Percentiles rank a stretch among this genome's conserved stretches.
Evolutionary conservation across 2,329 filamentous ascomycete species (phyloP).

Genomic region (Dactylella cylindrospora): DNA sequence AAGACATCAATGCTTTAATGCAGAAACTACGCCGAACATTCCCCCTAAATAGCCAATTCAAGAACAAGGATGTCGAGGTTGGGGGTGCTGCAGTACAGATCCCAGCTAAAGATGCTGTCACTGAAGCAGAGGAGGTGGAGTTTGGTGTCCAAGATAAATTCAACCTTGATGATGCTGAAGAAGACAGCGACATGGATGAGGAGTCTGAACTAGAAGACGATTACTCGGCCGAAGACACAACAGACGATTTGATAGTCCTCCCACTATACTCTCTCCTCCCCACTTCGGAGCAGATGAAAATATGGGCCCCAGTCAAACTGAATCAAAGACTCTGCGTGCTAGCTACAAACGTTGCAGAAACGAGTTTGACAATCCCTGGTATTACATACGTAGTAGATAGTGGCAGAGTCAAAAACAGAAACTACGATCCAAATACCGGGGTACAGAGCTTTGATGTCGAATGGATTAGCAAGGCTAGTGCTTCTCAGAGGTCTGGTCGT

Average conservation of each 20-base stretch:
- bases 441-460: slow-evolving; percentile 94
- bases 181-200: slow-evolving; percentile 62
- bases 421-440: slow-evolving; percentile 81
- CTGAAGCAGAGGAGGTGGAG: slow-evolving; percentile 85
- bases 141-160: slow-evolving; percentile 67
- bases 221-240: slow-evolving; percentile 63
- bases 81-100: slow-evolving; percentile 63
- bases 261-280: slow-evolving; percentile 91
- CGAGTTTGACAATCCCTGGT: slow-evolving; percentile 91
- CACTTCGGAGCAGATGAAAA: slow-evolving; percentile 83
- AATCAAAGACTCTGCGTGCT: slow-evolving; percentile 82
- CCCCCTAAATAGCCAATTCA: slow-evolving; percentile 49
- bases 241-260: slow-evolving; percentile 67
- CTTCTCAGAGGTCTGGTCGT: slow-evolving; percentile 86
- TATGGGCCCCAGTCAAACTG: slow-evolving; percentile 83
- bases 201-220: slow-evolving; percentile 60
- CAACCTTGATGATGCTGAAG: slow-evolving; percentile 61
- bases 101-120: slow-evolving; percentile 70
- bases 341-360: slow-evolving; percentile 95
- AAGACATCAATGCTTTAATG: slow-evolving; percentile 82
- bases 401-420: slow-evolving; percentile 86
- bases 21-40: slow-evolving; percentile 72
- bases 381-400: slow-evolving; percentile 96
- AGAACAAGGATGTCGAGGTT: slow-evolving; percentile 47
- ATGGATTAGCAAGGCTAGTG: slow-evolving; percentile 97